Evolutionary conservation across 306 rosid genomes (phyloP).

Genomic region (Comarum palustre): DNA sequence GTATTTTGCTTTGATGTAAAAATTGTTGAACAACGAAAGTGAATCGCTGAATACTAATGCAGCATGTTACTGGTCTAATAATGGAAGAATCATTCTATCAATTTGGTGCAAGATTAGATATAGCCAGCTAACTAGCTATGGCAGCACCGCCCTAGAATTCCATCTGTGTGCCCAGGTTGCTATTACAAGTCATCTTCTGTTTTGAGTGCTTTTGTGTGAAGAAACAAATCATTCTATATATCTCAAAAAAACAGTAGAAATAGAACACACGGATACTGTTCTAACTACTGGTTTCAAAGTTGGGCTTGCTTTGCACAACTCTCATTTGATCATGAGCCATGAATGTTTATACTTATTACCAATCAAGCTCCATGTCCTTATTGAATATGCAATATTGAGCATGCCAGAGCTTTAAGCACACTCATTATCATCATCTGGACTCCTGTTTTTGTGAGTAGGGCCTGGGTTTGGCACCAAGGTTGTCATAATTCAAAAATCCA

Average conservation of each 20-base stretch:
- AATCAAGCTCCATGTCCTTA: slow-evolving; percentile 20
- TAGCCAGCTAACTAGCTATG: background rate
- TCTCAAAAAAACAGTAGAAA: background rate
- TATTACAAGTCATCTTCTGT: background rate
- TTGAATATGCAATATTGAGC: background rate
- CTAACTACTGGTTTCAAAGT: slow-evolving; percentile 10
- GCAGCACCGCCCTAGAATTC: background rate
- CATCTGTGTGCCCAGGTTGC: slow-evolving; percentile 10
- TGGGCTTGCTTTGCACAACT: slow-evolving; percentile 40
- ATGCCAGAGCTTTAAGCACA: slow-evolving; percentile 29
- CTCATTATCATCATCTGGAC: slow-evolving; percentile 24
- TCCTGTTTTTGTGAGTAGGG: slow-evolving; percentile 19
- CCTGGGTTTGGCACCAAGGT: background rate
- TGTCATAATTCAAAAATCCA: background rate
- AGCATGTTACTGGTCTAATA: background rate
- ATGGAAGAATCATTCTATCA: background rate
- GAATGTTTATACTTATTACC: background rate
- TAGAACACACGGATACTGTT: slow-evolving; percentile 20
- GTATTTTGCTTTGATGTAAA: too few species aligned
- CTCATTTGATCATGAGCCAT: slow-evolving; percentile 17
- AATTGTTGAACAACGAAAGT: background rate
- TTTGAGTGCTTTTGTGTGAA: slow-evolving; percentile 13
- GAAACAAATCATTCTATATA: slow-evolving; percentile 20
- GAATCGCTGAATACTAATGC: background rate
- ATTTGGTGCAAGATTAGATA: background rate